Evolutionary conservation across 495 filamentous ascomycete species (phyloP).

Genomic region (Lophiostoma macrostomum): DNA sequence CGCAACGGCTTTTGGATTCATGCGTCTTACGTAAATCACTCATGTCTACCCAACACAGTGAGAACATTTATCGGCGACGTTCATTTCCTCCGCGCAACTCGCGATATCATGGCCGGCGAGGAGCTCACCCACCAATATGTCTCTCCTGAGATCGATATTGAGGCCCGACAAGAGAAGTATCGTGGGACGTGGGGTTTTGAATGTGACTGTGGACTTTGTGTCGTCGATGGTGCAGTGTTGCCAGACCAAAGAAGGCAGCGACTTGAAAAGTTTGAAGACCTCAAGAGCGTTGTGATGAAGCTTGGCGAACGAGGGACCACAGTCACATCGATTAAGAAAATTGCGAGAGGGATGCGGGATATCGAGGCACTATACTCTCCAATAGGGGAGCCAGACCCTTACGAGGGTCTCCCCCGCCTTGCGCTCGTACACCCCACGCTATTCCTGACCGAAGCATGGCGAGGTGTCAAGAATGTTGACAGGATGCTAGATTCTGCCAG

Average conservation of each 20-base stretch:
- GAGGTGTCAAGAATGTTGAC: conserved; percentile 39
- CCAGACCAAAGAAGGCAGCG: not conserved
- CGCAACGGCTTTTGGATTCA: conserved; percentile 53
- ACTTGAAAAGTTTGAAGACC: conserved; percentile 13
- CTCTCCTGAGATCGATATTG: conserved; percentile 15
- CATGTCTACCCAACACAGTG: conserved; percentile 47
- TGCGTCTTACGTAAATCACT: conserved; percentile 57
- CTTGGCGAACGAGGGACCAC: conserved; percentile 10
- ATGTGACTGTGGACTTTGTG: conserved; percentile 20
- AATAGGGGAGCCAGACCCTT: conserved; percentile 16
- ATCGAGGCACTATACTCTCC: conserved; percentile 16
- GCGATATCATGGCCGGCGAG: conserved; percentile 46
- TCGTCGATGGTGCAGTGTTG: not conserved
- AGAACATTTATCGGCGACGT: conserved; percentile 60
- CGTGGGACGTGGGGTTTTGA: conserved; percentile 15
- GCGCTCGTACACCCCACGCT: conserved; percentile 45
- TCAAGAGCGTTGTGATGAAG: conserved; percentile 16
- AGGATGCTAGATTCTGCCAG: conserved; percentile 42
- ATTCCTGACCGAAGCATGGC: conserved; percentile 44
- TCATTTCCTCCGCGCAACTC: conserved; percentile 53
- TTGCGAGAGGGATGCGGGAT: conserved; percentile 7
- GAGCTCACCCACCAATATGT: conserved; percentile 46
- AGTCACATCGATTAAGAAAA: conserved; percentile 22
- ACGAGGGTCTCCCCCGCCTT: conserved; percentile 41
- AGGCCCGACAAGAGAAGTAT: conserved; percentile 15